Evolutionary conservation across 176 grass and related monocot genomes (phyloP), one percentile per base, ranked within the genome.

Genomic region (Musa itinerans): DNA sequence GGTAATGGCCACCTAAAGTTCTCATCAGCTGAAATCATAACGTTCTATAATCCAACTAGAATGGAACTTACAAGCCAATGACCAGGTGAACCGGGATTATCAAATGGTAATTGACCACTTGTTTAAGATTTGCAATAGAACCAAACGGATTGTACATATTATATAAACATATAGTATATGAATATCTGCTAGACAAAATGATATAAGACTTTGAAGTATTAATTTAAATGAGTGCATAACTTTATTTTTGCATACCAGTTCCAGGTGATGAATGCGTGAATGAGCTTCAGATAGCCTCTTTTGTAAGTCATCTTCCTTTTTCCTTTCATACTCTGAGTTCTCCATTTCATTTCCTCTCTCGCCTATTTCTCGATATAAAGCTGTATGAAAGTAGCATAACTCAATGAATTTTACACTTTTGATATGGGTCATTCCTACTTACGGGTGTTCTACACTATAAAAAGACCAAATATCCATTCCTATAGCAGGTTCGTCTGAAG

Each of bases 311-410:
- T 93, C 84, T 85, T 91, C 90, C 76, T 98, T 98, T 81, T 89
- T 98, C 72, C 82, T 89, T 83, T 76, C 90, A 78, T 98, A 98
- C 73, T 98, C 88, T 1, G 80, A 82, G 80, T 98, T 98, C 65
- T 98, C 90, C 80, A 88, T 86, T 89, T 93, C 94, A 82, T 98
- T 93, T 80, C 57, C 86, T 54, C 57, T 93, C 74, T 97, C 87
- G 52, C 89, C 90, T 72, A 97, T 64, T 85, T 97, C 86, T 71
- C 74, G 74, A 80, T 97, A 97, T 68, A 97, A 89, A 72, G 84
- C 93, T 97, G 86, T 65, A 86, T 69, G 43, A 82, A 87, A 52
- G 65, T 19, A 81, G 59, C 21, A 70, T 22, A 80, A 69, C 72
- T 76, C 73, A 25, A 53, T 53, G 77, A 50, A 81, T 76, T n/a